Evolutionary conservation across 768 basidiomycete genomes (phyloP).

Genomic region (Hemileccinum impolitum): DNA sequence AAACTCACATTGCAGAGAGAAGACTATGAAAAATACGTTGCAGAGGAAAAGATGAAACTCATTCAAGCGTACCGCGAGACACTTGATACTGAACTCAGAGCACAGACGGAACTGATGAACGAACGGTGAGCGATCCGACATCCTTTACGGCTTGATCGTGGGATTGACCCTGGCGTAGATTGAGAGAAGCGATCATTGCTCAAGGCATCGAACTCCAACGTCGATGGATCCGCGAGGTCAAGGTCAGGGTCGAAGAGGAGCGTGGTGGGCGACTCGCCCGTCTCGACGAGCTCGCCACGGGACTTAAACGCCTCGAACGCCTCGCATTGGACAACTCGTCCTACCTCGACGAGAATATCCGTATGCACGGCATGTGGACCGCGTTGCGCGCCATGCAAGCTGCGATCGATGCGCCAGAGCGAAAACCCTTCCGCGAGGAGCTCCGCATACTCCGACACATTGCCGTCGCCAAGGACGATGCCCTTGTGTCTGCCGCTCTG

Average conservation of each 20-base stretch:
- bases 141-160: background rate
- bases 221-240: conserved; percentile 94
- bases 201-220: conserved; percentile 98
- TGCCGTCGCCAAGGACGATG: conserved; percentile 67
- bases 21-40: conserved; percentile 77
- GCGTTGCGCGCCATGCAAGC: conserved; percentile 78
- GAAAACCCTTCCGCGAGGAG: conserved; percentile 87
- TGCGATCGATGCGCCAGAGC: conserved; percentile 60
- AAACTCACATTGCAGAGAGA: conserved; percentile 84
- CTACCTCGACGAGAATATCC: conserved; percentile 91
- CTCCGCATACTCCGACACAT: conserved; percentile 79
- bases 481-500: conserved; percentile 60
- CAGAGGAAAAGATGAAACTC: conserved; percentile 70
- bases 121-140: conserved; percentile 62
- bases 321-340: conserved; percentile 87
- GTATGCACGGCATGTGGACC: conserved; percentile 89
- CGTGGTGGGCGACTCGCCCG: conserved; percentile 93
- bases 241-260: conserved; percentile 93
- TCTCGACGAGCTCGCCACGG: conserved; percentile 87
- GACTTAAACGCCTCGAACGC: conserved; percentile 87
- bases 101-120: conserved; percentile 91
- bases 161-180: conserved; percentile 40
- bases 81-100: conserved; percentile 78
- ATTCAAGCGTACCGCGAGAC: conserved; percentile 81
- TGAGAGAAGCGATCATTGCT: conserved; percentile 92